Conservation (phyloP, 2,329 filamentous ascomycete genomes). For the Lasiodiplodia hormozganensis region DNA sequence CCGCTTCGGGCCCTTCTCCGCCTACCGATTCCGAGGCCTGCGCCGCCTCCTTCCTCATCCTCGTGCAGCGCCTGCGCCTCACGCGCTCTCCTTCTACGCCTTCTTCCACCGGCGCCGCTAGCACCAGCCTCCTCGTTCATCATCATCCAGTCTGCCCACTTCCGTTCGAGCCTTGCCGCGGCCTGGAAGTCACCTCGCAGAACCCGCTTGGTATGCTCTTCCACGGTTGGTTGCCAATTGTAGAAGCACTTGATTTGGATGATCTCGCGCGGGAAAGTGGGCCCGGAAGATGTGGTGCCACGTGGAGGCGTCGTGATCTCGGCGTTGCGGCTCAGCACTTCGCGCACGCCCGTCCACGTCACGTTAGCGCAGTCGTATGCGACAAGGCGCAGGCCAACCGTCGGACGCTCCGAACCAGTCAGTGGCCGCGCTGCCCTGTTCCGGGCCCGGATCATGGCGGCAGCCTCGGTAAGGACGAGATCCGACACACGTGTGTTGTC, state of each 20-base stretch:
- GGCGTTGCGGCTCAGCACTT: constrained; percentile 84
- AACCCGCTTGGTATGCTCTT: constrained; percentile 90
- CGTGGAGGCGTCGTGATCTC: constrained; percentile 65
- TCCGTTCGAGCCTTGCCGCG: constrained; percentile 81
- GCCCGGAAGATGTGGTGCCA: constrained; percentile 38
- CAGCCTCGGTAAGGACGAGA: constrained; percentile 83
- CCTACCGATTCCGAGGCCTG: constrained; percentile 49
- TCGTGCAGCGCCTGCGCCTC: constrained; percentile 83
- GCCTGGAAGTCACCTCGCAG: constrained; percentile 75
- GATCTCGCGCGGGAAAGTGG: constrained; percentile 75
- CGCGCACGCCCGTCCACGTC: constrained; percentile 89
- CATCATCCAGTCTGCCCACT: constrained; percentile 96
- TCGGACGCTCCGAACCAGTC: constrained; percentile 41
- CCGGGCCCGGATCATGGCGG: constrained; percentile 76
- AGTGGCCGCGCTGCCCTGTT: constrained; percentile 53
- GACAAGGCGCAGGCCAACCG: constrained; percentile 73
- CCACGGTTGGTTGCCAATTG: constrained; percentile 91
- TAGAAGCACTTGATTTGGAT: constrained; percentile 93
- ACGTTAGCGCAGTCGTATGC: constrained; percentile 92
- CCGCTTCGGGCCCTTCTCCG: constrained; percentile 56
- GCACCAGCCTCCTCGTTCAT: constrained; percentile 82
- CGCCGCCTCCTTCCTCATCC: constrained; percentile 76
- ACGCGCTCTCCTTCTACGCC: constrained; percentile 77
- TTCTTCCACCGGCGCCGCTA: constrained; percentile 67
- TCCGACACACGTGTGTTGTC: constrained; percentile 95